Base-by-base conservation (phyloP, 345 rosid species). In the Gossypium thurberi region DNA sequence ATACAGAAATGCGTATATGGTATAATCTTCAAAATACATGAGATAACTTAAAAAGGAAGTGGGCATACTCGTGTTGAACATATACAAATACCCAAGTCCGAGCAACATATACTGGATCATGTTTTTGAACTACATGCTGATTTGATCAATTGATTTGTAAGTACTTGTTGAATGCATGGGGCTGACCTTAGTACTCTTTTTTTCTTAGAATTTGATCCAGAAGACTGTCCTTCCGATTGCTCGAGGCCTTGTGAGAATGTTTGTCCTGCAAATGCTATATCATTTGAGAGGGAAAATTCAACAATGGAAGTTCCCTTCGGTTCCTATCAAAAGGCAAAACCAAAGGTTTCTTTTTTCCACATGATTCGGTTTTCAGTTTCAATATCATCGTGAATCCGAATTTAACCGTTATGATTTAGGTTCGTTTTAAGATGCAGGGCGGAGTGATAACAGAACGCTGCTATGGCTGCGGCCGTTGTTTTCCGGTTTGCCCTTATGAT, bases 381-480 rank as follows among this genome's bases (percentile, higher is more conserved):
- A 57, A 58, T 64, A 69, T 50, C 7, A 2, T 50, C 23, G 13
- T 14, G 57, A 57, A 51, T 40, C 28, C 26, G n/a, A 14, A 26
- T 48, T 23, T 26, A 51, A 43, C 47, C 3, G 15, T 10, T 44
- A 11, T 51, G 2, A 55, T 25, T 14, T 33, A 4, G 6, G 37
- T 33, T 33, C 20, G 48, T 17, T 46, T 63, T 70, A 46, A 71
- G 52, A 25, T 71, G 77, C 84, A 82, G 84, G 83, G 85, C 9
- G 87, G 90, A 57, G 89, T 87, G n/a, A 75, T 85, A 70, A 82
- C 83, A 15, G 91, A 87, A 67, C 83, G 89, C 21, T 85, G 88
- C 71, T 87, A 82, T 77, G 89, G 91, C 25, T 87, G 91, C 55
- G 91, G 89, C 18, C 86, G 87, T 61, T 87, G 91, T 81, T 79